Conservation (phyloP, 345 rosid genomes). For the Excoecaria cochinchinensis region DNA sequence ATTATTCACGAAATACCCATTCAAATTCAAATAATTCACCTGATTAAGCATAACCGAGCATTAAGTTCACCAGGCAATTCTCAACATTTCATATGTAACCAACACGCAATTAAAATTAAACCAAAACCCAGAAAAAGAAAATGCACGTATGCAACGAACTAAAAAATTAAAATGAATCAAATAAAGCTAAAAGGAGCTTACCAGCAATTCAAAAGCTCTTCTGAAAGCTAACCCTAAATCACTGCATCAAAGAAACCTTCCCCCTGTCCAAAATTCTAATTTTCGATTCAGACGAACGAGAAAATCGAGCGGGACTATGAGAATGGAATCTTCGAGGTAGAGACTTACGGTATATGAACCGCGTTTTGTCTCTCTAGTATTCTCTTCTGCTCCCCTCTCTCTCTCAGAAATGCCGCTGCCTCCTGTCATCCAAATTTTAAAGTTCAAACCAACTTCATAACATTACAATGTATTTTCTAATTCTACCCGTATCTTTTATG, state of each 20-base stretch:
- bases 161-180: slow-evolving; percentile 6
- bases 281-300: not conserved
- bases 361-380: not conserved
- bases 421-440: slow-evolving; percentile 10
- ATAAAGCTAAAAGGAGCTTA: slow-evolving; percentile 3
- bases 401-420: slow-evolving; percentile 41
- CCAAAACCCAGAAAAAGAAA: not conserved
- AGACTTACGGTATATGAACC: not conserved
- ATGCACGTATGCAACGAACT: slow-evolving; percentile 2
- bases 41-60: not conserved
- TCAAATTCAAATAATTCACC: not conserved
- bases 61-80: not conserved
- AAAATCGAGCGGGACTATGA: not conserved
- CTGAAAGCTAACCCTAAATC: slow-evolving; percentile 15
- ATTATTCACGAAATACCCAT: slow-evolving; percentile 1
- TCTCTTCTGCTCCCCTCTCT: not conserved
- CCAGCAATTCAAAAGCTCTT: slow-evolving; percentile 16
- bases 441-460: slow-evolving; percentile 31
- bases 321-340: not conserved
- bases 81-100: not conserved
- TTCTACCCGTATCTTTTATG: not conserved
- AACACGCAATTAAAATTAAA: not conserved
- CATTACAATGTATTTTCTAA: not conserved
- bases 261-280: slow-evolving; percentile 7
- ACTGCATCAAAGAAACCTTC: slow-evolving; percentile 19